Conservation (phyloP, 257 asterid species). For the Penstemon newberryi region DNA sequence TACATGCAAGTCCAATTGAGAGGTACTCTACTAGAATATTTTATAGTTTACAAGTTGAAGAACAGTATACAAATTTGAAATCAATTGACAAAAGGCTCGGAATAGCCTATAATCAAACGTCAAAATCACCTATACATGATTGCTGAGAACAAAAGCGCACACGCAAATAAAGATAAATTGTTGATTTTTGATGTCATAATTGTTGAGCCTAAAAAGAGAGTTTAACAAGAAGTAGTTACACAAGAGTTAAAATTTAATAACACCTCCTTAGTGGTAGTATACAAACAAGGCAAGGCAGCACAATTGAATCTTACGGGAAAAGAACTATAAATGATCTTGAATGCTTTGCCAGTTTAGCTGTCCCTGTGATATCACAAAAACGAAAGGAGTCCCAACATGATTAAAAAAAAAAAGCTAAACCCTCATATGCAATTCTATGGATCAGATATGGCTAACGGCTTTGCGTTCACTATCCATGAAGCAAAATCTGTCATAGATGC, state of each 20-base stretch:
- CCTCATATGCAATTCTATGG: slow-evolving; percentile 6
- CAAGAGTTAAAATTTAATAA: neutral
- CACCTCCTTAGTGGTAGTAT: neutral
- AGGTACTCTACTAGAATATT: no score
- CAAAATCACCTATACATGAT: neutral
- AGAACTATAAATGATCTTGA: neutral
- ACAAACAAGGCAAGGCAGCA: neutral
- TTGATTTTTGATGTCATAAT: neutral
- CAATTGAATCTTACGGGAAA: neutral
- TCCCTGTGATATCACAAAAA: neutral
- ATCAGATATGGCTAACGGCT: neutral
- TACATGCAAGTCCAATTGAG: no score
- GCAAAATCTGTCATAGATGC: neutral
- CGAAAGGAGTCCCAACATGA: neutral
- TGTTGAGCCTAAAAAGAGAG: neutral
- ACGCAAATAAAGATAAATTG: neutral
- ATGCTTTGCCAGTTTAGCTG: neutral
- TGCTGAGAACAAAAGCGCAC: slow-evolving; percentile 1
- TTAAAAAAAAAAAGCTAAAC: no score
- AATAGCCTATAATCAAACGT: no score
- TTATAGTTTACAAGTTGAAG: no score
- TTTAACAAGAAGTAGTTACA: neutral
- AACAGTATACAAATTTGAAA: no score
- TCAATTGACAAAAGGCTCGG: no score
- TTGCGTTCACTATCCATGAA: neutral